phyloP scores from a whole-genome alignment of 1,284 basidiomycete species.

The Naganishia sp. region DNA sequence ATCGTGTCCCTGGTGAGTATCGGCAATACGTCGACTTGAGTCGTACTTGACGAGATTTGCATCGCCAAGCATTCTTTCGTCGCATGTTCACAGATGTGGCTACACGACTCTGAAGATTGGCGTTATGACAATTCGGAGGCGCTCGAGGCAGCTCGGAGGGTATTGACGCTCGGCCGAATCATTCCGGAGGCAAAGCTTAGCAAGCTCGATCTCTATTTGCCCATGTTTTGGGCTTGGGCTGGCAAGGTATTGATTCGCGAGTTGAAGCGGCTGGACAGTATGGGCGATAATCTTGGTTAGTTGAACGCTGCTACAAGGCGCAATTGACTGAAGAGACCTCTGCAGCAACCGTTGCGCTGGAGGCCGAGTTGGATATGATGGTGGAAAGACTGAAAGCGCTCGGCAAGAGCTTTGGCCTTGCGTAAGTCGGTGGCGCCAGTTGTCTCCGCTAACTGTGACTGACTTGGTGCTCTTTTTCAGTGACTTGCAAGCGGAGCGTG shows the following conservation, averaged over 20 bases:
- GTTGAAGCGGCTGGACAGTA: slow-evolving; percentile 25
- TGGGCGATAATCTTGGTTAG: slow-evolving; percentile 30
- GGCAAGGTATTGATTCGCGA: slow-evolving; percentile 32
- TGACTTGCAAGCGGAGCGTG: slow-evolving; percentile 26
- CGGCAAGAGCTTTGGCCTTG: slow-evolving; percentile 35
- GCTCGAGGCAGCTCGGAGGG: slow-evolving; percentile 27
- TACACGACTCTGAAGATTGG: slow-evolving; percentile 32
- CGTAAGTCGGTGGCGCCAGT: slow-evolving; percentile 10
- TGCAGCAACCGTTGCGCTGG: slow-evolving; percentile 35
- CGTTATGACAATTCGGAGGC: slow-evolving; percentile 31
- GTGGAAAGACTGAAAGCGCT: slow-evolving; percentile 38
- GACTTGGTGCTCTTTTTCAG: neutral
- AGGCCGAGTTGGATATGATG: slow-evolving; percentile 41
- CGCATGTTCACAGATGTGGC: slow-evolving; percentile 25
- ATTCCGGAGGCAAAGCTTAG: slow-evolving; percentile 23
- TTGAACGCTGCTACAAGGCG: neutral
- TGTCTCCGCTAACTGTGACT: neutral
- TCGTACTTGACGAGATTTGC: neutral
- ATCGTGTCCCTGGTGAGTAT: slow-evolving; percentile 23
- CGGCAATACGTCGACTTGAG: neutral
- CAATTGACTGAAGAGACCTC: neutral
- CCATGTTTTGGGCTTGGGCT: slow-evolving; percentile 31
- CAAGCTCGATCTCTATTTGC: slow-evolving; percentile 30
- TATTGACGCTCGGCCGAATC: slow-evolving; percentile 22
- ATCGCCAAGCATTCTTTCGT: slow-evolving; percentile 24